Percentiles rank a stretch among this genome's conserved stretches.
Conservation (phyloP, 2,329 filamentous ascomycete genomes). For the Zymoseptoria passerinii region DNA sequence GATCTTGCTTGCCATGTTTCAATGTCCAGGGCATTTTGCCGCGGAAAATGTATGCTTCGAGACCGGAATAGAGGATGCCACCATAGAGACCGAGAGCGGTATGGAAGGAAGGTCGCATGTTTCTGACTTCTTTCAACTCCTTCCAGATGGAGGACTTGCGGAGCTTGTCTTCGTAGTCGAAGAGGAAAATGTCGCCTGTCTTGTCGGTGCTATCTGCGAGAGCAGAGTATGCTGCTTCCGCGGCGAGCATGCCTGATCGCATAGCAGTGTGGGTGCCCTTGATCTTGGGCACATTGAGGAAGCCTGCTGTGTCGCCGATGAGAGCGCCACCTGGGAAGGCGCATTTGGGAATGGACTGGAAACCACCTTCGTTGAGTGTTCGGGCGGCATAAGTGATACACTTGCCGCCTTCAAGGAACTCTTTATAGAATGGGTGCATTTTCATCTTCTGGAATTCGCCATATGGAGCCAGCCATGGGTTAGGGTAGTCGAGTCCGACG, state of each 20-base stretch:
- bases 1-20: conserved; percentile 70
- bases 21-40: conserved; percentile 87
- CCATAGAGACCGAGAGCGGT: conserved; percentile 78
- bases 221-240: conserved; percentile 79
- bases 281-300: conserved; percentile 96
- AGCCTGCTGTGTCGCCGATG: conserved; percentile 92
- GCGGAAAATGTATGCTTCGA: conserved; percentile 81
- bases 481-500: conserved; percentile 87
- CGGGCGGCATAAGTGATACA: conserved; percentile 94
- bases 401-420: conserved; percentile 87
- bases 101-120: conserved; percentile 95
- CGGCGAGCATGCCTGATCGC: conserved; percentile 93
- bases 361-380: conserved; percentile 86
- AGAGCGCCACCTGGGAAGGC: conserved; percentile 92
- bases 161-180: conserved; percentile 84
- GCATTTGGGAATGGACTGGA: conserved; percentile 95
- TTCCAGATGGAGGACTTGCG: conserved; percentile 85
- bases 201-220: conserved; percentile 46
- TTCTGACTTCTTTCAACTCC: conserved; percentile 88
- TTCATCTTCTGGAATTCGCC: conserved; percentile 98
- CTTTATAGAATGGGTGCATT: conserved; percentile 83
- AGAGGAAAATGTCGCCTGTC: conserved; percentile 74
- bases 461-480: conserved; percentile 94
- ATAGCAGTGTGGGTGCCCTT: conserved; percentile 98
- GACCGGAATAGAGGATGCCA: conserved; percentile 82